These are phyloP conservation scores for Talaromyces islandicus DNA, from an alignment of 2,329 filamentous ascomycete genomes.

Conservation along the genomic window DNA sequence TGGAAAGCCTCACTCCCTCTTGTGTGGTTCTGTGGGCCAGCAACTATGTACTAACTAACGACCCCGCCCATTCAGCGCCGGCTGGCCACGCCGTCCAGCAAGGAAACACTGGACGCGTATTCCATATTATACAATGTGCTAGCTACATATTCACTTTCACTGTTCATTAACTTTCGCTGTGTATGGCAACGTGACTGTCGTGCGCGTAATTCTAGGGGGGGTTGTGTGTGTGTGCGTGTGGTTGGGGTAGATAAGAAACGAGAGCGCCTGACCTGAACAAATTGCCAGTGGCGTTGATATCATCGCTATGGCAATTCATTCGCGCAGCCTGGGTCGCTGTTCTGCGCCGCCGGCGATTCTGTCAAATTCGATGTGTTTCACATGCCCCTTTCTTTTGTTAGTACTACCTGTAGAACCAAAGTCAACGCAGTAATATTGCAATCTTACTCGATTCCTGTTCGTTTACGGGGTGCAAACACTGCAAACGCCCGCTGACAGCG, in stretches of 20 bases:
- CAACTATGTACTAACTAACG: conserved; percentile 11
- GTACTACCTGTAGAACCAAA: not conserved
- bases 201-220: no score
- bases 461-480: not conserved
- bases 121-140: not conserved
- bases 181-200: not conserved
- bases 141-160: not conserved
- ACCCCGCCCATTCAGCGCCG: not conserved
- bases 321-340: not conserved
- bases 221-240: not conserved
- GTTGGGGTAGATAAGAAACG: not conserved
- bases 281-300: not conserved
- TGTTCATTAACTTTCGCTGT: not conserved
- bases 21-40: conserved; percentile 35
- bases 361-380: not conserved
- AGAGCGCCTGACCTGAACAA: not conserved
- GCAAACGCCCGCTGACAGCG: not conserved
- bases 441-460: no score
- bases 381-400: not conserved
- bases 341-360: not conserved
- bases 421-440: no score
- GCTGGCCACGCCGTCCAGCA: not conserved
- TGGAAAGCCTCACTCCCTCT: conserved; percentile 17
- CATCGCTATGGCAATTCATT: not conserved
- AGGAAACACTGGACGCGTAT: not conserved